Evolutionary conservation across 2,329 filamentous ascomycete genomes (phyloP).

Genomic region (Pseudogymnoascus sp.): DNA sequence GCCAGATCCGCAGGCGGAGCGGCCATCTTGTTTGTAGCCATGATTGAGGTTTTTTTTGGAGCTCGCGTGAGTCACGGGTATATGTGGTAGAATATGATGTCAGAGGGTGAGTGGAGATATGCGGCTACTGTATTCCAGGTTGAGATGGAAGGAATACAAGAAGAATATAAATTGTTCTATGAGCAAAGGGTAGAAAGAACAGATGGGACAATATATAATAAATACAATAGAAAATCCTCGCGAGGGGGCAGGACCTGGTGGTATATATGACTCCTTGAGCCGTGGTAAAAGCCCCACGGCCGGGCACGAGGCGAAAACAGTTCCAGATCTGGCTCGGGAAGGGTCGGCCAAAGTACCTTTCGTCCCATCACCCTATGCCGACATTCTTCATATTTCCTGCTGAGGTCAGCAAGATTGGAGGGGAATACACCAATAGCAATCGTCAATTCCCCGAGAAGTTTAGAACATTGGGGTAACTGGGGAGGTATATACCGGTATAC

Average conservation of each 20-base stretch:
- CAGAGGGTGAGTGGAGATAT: neutral
- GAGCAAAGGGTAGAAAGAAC: neutral
- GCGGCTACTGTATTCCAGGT: neutral
- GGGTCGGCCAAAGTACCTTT: conserved; percentile 1
- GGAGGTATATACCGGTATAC: too few relatives aligned
- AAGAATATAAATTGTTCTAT: neutral
- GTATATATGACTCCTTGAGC: neutral
- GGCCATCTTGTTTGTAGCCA: conserved; percentile 45
- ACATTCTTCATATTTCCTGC: neutral
- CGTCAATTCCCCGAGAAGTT: neutral
- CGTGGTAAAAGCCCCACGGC: neutral
- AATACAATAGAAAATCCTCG: neutral
- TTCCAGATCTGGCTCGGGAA: neutral
- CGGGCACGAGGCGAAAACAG: conserved; percentile 1
- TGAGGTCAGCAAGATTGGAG: neutral
- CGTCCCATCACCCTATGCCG: neutral
- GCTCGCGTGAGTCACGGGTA: neutral
- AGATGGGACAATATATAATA: neutral
- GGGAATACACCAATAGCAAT: neutral
- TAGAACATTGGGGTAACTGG: too few relatives aligned
- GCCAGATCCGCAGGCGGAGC: conserved; percentile 48
- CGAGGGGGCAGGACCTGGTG: neutral
- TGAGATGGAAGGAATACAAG: neutral
- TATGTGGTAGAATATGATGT: neutral
- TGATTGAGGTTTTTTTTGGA: conserved; percentile 13